These are phyloP conservation scores for Simmondsia chinensis DNA, from an alignment of 148 eudicot genomes.

Conservation along the genomic window DNA sequence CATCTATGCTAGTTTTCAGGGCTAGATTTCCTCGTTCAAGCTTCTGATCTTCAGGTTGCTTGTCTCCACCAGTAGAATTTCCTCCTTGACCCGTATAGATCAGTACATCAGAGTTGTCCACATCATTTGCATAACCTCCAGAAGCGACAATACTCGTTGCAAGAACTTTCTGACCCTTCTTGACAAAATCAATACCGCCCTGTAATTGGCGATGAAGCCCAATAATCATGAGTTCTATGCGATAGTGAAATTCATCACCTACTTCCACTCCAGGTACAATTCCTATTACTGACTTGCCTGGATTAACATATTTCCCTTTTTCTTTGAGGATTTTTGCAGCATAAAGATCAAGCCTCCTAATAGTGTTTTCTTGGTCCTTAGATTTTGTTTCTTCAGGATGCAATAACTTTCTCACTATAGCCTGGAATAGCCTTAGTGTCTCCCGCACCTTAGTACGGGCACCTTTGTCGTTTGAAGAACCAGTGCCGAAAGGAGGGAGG, in stretches of 20 bases:
- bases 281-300: conserved; percentile 29
- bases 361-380: conserved; percentile 13
- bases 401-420: conserved; percentile 54
- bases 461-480: conserved; percentile 27
- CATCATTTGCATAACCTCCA: conserved; percentile 62
- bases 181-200: conserved; percentile 68
- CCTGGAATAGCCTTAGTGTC: conserved; percentile 51
- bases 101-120: conserved; percentile 50
- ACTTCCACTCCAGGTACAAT: conserved; percentile 82
- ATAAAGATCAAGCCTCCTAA: conserved; percentile 40
- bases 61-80: conserved; percentile 29
- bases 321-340: conserved; percentile 43
- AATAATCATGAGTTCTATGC: conserved; percentile 70
- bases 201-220: conserved; percentile 72
- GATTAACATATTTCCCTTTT: conserved; percentile 43
- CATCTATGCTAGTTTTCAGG: conserved; percentile 46
- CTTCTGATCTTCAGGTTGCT: conserved; percentile 69
- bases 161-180: conserved; percentile 19
- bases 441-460: conserved; percentile 67
- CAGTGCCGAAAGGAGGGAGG: conserved; percentile 41
- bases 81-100: conserved; percentile 81
- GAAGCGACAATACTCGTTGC: conserved; percentile 81
- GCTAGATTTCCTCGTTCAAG: conserved; percentile 83
- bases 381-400: conserved; percentile 37
- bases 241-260: conserved; percentile 76